A percentile compares a stretch with the other conserved stretches of the same genome.
Conservation (phyloP, 2,329 filamentous ascomycete species). For the Ambrosiella xylebori region DNA sequence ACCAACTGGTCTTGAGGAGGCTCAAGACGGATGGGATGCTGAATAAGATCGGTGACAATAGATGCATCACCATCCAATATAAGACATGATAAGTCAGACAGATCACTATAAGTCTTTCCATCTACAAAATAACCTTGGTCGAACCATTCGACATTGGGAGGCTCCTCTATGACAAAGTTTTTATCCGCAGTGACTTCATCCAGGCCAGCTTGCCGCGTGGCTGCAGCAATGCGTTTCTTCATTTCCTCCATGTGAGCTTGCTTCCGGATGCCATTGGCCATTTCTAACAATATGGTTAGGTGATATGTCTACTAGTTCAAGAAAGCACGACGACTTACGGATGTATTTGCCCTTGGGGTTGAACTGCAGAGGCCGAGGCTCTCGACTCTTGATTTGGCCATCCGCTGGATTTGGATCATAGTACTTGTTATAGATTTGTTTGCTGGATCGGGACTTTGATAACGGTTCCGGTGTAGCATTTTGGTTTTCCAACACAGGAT, state of each 20-base stretch:
- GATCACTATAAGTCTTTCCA: conserved; percentile 54
- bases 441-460: not conserved
- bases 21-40: conserved; percentile 80
- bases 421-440: conserved; percentile 50
- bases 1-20: conserved; percentile 77
- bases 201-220: conserved; percentile 76
- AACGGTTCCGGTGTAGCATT: conserved; percentile 25
- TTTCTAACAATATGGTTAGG: conserved; percentile 26
- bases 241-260: conserved; percentile 83
- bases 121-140: conserved; percentile 69
- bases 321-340: conserved; percentile 18
- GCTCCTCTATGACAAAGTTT: conserved; percentile 66
- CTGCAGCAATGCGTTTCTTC: conserved; percentile 81
- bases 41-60: conserved; percentile 79
- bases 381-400: conserved; percentile 47
- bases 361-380: conserved; percentile 66
- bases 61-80: conserved; percentile 65
- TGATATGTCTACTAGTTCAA: not conserved
- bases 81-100: conserved; percentile 46
- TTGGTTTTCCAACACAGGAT: conserved; percentile 53
- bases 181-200: conserved; percentile 82
- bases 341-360: conserved; percentile 97
- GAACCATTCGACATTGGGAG: conserved; percentile 93
- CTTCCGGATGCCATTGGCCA: conserved; percentile 73
- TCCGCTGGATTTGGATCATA: conserved; percentile 53